Evolutionary conservation across 495 filamentous ascomycete species (phyloP), one percentile per base, ranked within the genome.

Genomic region (Trichocladium uniseriatum): DNA sequence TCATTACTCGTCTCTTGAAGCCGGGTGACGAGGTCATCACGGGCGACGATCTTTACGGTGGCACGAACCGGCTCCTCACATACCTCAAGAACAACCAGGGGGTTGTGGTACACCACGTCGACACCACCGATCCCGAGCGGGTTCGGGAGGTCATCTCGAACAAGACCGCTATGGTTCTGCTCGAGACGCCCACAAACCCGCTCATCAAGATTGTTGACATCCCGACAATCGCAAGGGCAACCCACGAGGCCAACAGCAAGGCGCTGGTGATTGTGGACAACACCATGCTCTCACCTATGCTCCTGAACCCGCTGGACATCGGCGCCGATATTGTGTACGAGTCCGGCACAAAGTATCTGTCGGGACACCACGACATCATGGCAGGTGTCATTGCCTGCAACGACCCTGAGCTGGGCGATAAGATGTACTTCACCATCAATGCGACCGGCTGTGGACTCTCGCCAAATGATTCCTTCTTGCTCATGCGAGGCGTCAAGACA

Each of bases 291-390:
- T 95, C 88, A 0, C 92, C 92, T 9, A 79, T 94, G 62, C 82
- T 97, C 14, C 81, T 79, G 52, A 96, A 92, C 67, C 92, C 92
- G 9, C 79, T 97, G 5, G 90, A 95, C 35, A 74, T 97, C 18
- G 92, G 94, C 31, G 89, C 92, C 3, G 92, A 98, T 61, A 86
- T 97, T 53, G 87, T 94, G 18, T 98, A 97, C 68, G 92, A 98
- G 74, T 89, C 84, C 43, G 92, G 92, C 27, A 98, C 92, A 2
- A 98, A 98, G 60, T 98, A 98, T 62, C 79, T 98, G 19, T 96
- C 90, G 0, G 92, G 92, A 14, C 92, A 98, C 66, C 92, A 98
- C 74, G 92, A 98, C 68, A 79, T 98, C 66, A 97, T 98, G 92
- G 94, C 92, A 6, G 92, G 92, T 43, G 87, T 98, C 28, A 80